Conservation (phyloP, 768 basidiomycete species). For the Gymnopilus junonius region DNA sequence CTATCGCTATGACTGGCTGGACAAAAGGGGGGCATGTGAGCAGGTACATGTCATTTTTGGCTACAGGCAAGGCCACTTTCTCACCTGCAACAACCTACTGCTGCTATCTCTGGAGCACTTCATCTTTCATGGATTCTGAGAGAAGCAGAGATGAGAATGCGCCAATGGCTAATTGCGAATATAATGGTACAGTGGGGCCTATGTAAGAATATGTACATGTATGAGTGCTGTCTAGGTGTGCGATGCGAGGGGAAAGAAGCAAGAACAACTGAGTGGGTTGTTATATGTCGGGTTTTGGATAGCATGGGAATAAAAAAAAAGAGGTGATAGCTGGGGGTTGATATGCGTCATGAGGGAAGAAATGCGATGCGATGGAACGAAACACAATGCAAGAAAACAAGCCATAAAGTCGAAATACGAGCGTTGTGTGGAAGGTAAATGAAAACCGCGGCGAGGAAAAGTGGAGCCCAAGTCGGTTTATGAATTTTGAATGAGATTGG, state of each 20-base stretch:
- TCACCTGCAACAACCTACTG: slow-evolving; percentile 1
- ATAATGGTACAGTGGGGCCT: slow-evolving; percentile 16
- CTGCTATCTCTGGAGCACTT: background rate
- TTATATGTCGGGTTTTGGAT: slow-evolving; percentile 8
- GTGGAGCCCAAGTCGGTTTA: slow-evolving; percentile 1
- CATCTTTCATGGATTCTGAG: background rate
- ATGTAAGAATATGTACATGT: slow-evolving; percentile 15
- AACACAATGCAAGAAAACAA: slow-evolving; percentile 17
- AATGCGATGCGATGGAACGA: slow-evolving; percentile 13
- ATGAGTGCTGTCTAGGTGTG: slow-evolving; percentile 18
- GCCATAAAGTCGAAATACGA: slow-evolving; percentile 10
- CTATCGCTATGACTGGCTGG: slow-evolving; percentile 12
- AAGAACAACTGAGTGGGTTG: slow-evolving; percentile 8
- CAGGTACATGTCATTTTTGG: slow-evolving; percentile 9
- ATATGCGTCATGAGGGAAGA: slow-evolving; percentile 12
- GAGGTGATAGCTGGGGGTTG: slow-evolving; percentile 5
- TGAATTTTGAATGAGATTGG: slow-evolving; percentile 10
- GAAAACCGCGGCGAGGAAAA: slow-evolving; percentile 4
- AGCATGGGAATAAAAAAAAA: slow-evolving; percentile 4
- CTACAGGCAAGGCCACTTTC: background rate
- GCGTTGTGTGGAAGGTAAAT: background rate
- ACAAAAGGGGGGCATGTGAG: slow-evolving; percentile 7
- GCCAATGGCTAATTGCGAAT: slow-evolving; percentile 11
- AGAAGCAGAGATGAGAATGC: background rate
- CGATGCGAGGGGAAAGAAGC: slow-evolving; percentile 13